These are phyloP conservation scores for Clonostachys sp. DNA, from an alignment of 2,329 filamentous ascomycete genomes.

Conservation along the genomic window DNA sequence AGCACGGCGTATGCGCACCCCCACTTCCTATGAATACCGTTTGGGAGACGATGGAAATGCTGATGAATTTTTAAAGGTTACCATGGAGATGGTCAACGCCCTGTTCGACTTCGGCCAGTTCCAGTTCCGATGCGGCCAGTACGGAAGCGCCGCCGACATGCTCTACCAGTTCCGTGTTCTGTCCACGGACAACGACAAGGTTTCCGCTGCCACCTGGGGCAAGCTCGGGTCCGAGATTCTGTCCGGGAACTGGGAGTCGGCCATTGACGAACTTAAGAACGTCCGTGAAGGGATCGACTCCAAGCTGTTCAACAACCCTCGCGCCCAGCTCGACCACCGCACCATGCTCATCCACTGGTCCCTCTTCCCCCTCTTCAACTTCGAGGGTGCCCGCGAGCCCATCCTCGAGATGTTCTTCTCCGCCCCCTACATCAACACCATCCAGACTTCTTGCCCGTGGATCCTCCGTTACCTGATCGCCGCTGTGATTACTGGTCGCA, in stretches of 20 bases:
- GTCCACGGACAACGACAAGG: conserved; percentile 98
- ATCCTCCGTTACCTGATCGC: conserved; percentile 90
- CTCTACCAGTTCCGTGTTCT: conserved; percentile 98
- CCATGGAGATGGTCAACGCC: conserved; percentile 90
- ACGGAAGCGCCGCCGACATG: conserved; percentile 82
- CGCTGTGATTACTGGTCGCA: conserved; percentile 90
- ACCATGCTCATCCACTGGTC: conserved; percentile 98
- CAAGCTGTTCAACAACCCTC: conserved; percentile 91
- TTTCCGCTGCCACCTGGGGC: conserved; percentile 92
- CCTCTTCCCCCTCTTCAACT: conserved; percentile 98
- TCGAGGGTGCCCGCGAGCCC: conserved; percentile 82
- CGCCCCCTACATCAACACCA: conserved; percentile 97
- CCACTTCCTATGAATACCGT: neutral
- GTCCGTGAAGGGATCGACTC: conserved; percentile 91
- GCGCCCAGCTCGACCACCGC: conserved; percentile 92
- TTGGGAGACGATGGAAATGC: conserved; percentile 4
- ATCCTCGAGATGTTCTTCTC: conserved; percentile 97
- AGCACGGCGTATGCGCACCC: conserved; percentile 67
- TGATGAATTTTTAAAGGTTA: conserved; percentile 51
- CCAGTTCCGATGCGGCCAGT: conserved; percentile 96
- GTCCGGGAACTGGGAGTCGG: conserved; percentile 89
- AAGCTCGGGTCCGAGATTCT: conserved; percentile 96
- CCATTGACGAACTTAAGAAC: conserved; percentile 85
- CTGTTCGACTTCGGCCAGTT: conserved; percentile 96
- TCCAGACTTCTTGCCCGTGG: conserved; percentile 97